phyloP scores from a whole-genome alignment of 345 rosid species.

The Toxicodendron radicans region DNA sequence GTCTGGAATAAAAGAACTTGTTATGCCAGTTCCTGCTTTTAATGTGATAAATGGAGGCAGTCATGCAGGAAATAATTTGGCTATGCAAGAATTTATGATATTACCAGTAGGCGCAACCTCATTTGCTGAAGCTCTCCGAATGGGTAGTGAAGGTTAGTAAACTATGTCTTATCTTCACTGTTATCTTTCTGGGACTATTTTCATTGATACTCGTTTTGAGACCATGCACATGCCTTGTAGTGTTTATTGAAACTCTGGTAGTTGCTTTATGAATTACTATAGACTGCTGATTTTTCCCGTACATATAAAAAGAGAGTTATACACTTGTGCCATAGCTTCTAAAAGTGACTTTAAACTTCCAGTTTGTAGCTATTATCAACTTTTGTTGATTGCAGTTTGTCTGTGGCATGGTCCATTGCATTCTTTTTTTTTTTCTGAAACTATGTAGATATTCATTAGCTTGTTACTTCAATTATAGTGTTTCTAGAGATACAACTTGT shows the following conservation, averaged over 20 bases:
- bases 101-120: slow-evolving; percentile 89
- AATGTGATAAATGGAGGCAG: slow-evolving; percentile 97
- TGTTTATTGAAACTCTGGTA: background rate
- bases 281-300: background rate
- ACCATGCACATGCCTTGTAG: background rate
- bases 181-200: slow-evolving; percentile 8
- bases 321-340: background rate
- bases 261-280: background rate
- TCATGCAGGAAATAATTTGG: slow-evolving; percentile 96
- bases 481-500: background rate
- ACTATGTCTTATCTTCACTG: background rate
- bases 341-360: background rate
- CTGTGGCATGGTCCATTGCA: background rate
- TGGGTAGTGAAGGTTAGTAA: slow-evolving; percentile 95
- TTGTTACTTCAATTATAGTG: background rate
- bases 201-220: background rate
- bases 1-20: slow-evolving; percentile 89
- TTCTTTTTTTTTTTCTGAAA: background rate
- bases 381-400: background rate
- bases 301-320: background rate
- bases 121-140: slow-evolving; percentile 80
- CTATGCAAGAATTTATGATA: slow-evolving; percentile 99
- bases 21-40: slow-evolving; percentile 96
- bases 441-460: background rate
- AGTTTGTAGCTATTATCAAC: background rate